phyloP scores from a whole-genome alignment of 441 rosid species.

The Brassica hybrid region DNA sequence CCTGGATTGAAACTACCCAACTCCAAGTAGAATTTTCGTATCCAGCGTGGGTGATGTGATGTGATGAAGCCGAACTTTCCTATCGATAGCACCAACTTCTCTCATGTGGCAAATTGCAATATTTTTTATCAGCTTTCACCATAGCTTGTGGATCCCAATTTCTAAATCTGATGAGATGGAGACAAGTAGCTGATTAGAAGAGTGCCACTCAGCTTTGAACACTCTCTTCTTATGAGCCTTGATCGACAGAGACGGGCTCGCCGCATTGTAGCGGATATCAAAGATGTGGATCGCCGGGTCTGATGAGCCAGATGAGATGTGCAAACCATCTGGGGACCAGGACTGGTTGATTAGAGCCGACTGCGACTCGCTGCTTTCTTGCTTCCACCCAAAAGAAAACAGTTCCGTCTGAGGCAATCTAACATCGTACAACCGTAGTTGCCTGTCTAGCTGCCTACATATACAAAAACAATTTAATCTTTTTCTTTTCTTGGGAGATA shows the following conservation, averaged over 20 bases:
- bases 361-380: conserved; percentile 93
- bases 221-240: conserved; percentile 89
- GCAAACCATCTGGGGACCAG: conserved; percentile 94
- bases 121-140: conserved; percentile 25
- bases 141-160: conserved; percentile 76
- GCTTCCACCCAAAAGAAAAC: conserved; percentile 93
- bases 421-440: conserved; percentile 76
- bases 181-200: conserved; percentile 61
- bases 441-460: conserved; percentile 63
- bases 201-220: conserved; percentile 87
- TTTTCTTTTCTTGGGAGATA: no score
- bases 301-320: conserved; percentile 81
- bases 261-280: conserved; percentile 79
- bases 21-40: background rate
- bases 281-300: conserved; percentile 92
- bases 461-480: background rate
- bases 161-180: conserved; percentile 87
- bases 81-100: background rate
- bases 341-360: conserved; percentile 91
- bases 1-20: conserved; percentile 13
- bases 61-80: background rate
- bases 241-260: conserved; percentile 75
- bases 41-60: background rate
- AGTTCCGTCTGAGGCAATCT: conserved; percentile 83
- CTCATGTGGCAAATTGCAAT: background rate